A percentile compares a stretch with the other conserved stretches of the same genome.
Conservation (phyloP, 768 basidiomycete genomes). For the Xerocomus potaroensis region DNA sequence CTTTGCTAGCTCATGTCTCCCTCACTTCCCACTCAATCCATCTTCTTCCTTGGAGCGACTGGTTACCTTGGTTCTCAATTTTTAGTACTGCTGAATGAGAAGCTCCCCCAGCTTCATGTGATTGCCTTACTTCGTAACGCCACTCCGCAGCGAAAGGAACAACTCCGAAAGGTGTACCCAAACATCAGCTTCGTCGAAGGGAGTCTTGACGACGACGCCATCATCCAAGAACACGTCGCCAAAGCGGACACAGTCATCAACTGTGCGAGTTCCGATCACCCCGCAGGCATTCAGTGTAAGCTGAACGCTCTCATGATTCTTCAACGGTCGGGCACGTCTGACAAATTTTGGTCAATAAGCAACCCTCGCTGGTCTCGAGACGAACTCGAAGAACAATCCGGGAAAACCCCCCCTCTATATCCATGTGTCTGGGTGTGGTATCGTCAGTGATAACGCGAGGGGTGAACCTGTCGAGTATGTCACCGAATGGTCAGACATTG, state of each 20-base stretch:
- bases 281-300: conserved; percentile 31
- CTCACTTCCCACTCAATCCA: conserved; percentile 8
- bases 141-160: conserved; percentile 27
- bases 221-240: conserved; percentile 33
- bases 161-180: conserved; percentile 31
- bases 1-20: conserved; percentile 7
- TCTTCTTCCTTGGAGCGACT: conserved; percentile 43
- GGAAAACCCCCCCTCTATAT: conserved; percentile 41
- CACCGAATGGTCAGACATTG: conserved; percentile 36
- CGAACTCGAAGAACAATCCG: conserved; percentile 31
- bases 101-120: conserved; percentile 32
- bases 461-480: conserved; percentile 35
- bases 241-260: conserved; percentile 40
- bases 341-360: conserved; percentile 22
- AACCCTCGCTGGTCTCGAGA: conserved; percentile 37
- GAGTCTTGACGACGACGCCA: conserved; percentile 32
- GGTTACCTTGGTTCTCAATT: conserved; percentile 43
- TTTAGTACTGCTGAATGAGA: conserved; percentile 30
- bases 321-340: neutral
- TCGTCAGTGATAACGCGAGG: conserved; percentile 37
- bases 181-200: conserved; percentile 37
- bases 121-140: conserved; percentile 36
- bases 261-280: conserved; percentile 38
- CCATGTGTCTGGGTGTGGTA: conserved; percentile 40
- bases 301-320: conserved; percentile 1